These are phyloP conservation scores for Alternaria metachromatica DNA, from an alignment of 2,329 filamentous ascomycete species.

Conservation along the genomic window DNA sequence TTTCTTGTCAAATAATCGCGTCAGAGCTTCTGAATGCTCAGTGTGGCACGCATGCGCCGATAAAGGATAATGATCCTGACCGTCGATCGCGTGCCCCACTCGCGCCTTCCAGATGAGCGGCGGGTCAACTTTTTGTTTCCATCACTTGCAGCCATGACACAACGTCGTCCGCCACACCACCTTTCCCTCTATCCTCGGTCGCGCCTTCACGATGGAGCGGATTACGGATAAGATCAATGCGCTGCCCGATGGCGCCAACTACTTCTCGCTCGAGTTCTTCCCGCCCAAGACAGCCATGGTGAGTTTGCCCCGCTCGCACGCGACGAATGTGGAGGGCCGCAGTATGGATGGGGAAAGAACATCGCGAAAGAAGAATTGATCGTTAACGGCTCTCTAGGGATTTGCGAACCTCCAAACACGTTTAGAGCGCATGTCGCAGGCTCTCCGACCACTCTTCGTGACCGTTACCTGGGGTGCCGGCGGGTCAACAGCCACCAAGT, in stretches of 20 bases:
- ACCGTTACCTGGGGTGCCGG: conserved; percentile 98
- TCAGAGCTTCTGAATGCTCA: not conserved
- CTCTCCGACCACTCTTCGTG: conserved; percentile 89
- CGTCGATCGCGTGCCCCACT: conserved; percentile 31
- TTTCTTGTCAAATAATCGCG: not conserved
- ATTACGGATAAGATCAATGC: conserved; percentile 96
- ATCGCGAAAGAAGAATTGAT: not conserved
- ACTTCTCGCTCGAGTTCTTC: conserved; percentile 99
- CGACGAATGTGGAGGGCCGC: not conserved
- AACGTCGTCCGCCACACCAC: conserved; percentile 18
- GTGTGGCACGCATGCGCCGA: not conserved
- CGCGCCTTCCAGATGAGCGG: conserved; percentile 27
- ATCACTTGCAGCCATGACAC: conserved; percentile 40
- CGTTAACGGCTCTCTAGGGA: conserved; percentile 59
- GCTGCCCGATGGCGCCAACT: conserved; percentile 78
- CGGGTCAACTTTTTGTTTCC: conserved; percentile 29
- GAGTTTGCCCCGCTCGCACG: conserved; percentile 39
- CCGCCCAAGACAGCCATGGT: conserved; percentile 94
- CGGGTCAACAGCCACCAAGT: conserved; percentile 88
- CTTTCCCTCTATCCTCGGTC: not conserved
- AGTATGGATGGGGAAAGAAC: not conserved
- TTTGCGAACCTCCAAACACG: conserved; percentile 92
- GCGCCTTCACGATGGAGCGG: conserved; percentile 57
- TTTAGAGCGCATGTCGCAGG: conserved; percentile 92
- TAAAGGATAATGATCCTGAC: conserved; percentile 17